Evolutionary conservation across 2,329 filamentous ascomycete species (phyloP).

Genomic region (Ustilaginoidea virens): DNA sequence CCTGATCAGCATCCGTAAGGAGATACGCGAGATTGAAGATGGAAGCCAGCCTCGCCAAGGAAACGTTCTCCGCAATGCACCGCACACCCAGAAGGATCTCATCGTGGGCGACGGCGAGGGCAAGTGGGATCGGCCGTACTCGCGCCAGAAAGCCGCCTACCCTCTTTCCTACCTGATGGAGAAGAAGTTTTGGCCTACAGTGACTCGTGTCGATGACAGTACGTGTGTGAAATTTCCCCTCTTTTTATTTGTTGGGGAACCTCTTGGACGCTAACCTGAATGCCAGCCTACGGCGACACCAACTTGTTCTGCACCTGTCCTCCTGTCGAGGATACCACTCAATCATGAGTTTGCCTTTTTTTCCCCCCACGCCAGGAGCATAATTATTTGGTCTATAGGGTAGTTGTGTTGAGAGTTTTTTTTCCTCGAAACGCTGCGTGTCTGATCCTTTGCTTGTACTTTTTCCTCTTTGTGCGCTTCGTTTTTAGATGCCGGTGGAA

Average conservation of each 20-base stretch:
- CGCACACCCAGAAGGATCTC: constrained; percentile 73
- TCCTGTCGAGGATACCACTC: constrained; percentile 52
- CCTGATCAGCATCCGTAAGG: constrained; percentile 68
- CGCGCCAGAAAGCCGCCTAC: constrained; percentile 71
- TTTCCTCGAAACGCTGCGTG: too few species aligned
- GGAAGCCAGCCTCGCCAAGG: constrained; percentile 58
- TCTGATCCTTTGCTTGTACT: too few species aligned
- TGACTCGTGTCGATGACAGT: constrained; percentile 80
- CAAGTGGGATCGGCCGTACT: constrained; percentile 73
- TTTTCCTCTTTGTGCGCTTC: too few species aligned
- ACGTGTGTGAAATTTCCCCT: constrained; percentile 29
- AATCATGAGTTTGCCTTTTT: constrained; percentile 3
- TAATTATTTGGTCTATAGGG: too few species aligned
- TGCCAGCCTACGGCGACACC: constrained; percentile 66
- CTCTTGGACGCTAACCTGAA: constrained; percentile 3
- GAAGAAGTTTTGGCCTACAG: constrained; percentile 96
- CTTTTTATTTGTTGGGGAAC: neutral
- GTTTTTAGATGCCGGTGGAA: constrained; percentile 1
- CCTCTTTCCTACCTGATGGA: constrained; percentile 68
- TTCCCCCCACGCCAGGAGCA: too few species aligned
- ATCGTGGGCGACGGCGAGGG: constrained; percentile 36
- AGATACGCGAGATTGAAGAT: constrained; percentile 73
- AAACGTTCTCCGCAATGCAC: constrained; percentile 81
- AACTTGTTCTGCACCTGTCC: constrained; percentile 94
- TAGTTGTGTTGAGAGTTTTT: neutral